phyloP scores from a whole-genome alignment of 495 filamentous ascomycete genomes.

The Jackrogersella multiformis region DNA sequence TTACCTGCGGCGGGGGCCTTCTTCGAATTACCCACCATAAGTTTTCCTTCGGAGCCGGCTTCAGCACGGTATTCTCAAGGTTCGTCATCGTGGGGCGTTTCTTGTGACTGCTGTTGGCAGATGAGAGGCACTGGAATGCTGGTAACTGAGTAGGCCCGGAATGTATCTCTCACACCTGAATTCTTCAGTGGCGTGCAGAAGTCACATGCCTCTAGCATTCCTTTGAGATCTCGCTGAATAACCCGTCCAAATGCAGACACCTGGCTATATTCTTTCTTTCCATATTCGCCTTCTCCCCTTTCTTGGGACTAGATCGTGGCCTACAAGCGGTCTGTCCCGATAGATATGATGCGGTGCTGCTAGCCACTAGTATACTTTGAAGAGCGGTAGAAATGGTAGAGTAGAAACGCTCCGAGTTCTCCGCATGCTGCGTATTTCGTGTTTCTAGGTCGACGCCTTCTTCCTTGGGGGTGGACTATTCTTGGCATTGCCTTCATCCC shows the following conservation, averaged over 20 bases:
- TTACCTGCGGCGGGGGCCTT: not conserved
- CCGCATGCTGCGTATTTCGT: conserved; percentile 8
- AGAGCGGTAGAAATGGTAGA: conserved; percentile 2
- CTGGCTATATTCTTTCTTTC: conserved; percentile 28
- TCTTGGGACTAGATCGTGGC: conserved; percentile 24
- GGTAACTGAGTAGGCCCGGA: conserved; percentile 38
- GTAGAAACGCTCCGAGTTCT: not conserved
- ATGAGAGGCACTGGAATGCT: conserved; percentile 42
- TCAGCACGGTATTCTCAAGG: conserved; percentile 1
- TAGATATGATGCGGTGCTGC: conserved; percentile 1
- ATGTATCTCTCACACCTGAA: conserved; percentile 36
- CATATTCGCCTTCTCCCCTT: conserved; percentile 18
- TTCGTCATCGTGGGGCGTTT: conserved; percentile 11
- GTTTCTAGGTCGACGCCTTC: conserved; percentile 18
- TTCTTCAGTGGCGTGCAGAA: conserved; percentile 34
- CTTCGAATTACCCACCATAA: conserved; percentile 1
- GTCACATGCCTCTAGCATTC: conserved; percentile 39
- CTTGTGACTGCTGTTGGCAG: conserved; percentile 14
- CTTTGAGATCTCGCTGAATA: conserved; percentile 31
- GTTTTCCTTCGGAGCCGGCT: conserved; percentile 13
- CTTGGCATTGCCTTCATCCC: conserved; percentile 9
- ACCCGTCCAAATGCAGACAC: conserved; percentile 47
- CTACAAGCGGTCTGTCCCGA: conserved; percentile 2
- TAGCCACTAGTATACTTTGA: not conserved
- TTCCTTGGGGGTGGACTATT: conserved; percentile 3